Evolutionary conservation across 192 early-diverging fungal genomes (phyloP).

Genomic region (Coemansia biformis): DNA sequence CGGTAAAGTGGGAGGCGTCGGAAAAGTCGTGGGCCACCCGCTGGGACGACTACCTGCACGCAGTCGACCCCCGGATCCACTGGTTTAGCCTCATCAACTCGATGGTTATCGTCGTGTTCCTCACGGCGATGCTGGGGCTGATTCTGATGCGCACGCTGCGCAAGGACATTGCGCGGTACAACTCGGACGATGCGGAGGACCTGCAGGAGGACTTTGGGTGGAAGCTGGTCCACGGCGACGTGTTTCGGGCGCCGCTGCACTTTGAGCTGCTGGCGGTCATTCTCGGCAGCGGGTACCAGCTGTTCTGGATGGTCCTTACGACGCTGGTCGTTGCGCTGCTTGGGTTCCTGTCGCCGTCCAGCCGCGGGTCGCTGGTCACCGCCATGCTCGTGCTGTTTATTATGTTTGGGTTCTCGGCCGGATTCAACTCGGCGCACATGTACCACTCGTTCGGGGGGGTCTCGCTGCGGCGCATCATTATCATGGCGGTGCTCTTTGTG

Average conservation of each 20-base stretch:
- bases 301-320: conserved; percentile 66
- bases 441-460: conserved; percentile 95
- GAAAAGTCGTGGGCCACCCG: conserved; percentile 74
- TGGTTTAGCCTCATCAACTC: conserved; percentile 96
- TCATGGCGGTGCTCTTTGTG: conserved; percentile 76
- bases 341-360: conserved; percentile 88
- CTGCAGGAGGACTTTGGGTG: conserved; percentile 94
- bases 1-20: conserved; percentile 57
- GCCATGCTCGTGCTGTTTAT: conserved; percentile 93
- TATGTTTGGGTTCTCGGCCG: conserved; percentile 79
- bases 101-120: conserved; percentile 86
- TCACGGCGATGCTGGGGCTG: conserved; percentile 85
- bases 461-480: conserved; percentile 77
- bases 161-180: conserved; percentile 92
- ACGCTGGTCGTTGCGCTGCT: conserved; percentile 86
- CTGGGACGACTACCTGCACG: conserved; percentile 79
- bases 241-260: conserved; percentile 85
- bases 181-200: conserved; percentile 63
- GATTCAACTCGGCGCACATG: conserved; percentile 79
- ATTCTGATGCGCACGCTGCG: conserved; percentile 84
- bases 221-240: conserved; percentile 96
- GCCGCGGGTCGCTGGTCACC: conserved; percentile 87
- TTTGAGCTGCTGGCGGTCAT: conserved; percentile 72
- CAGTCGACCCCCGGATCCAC: conserved; percentile 87
- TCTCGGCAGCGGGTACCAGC: conserved; percentile 78